Evolutionary conservation across 176 grass and related monocot species (phyloP), one percentile per base, ranked within the genome.

Genomic region (Chrysopogon serrulatus): DNA sequence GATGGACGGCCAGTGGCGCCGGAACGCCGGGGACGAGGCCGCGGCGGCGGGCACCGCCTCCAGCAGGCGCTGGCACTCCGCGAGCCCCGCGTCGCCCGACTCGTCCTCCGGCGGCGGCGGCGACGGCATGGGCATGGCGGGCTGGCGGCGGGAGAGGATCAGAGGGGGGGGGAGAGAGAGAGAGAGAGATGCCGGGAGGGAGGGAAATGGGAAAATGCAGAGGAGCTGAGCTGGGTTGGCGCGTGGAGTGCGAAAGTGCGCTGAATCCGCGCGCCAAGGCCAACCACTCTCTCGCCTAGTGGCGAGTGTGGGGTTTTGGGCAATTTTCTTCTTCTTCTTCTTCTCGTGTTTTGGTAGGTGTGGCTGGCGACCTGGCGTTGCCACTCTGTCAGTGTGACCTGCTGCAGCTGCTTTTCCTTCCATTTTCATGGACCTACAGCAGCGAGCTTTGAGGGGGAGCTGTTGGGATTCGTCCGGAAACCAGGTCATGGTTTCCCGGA

Each of bases 1-100:
- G 67, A 91, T 64, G 39, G 86, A 74, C 3, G 86, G 88, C 79
- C 89, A 93, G 86, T 93, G 92, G 47, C 83, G 76, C 39, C 90
- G 92, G 72, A 91, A 88, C 5, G 83, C 70, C 35, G 84, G 78
- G 3, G 89, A 36, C 0, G 78, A 54, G 8, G 89, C 34, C 0
- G 89, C 81, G 0, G 89, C 85, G 15, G 81, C 56, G 4, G 94
- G 88, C 30, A 91, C 84, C 1, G 79, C 69, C 0, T 36, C 77
- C 0, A 97, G 87, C 5, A 97, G 79, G 1, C 33, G 40, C 17
- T 82, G 88, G 77, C 92, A 97, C 45, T 80, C 81, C 10, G 51
- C 78, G 2, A 81, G 49, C 32, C 69, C 80, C 10, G 19, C 41
- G 65, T 64, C 81, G 13, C 53, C 71, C 4, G 68, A 4, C 41